These are phyloP conservation scores for Aspergillus sparsus DNA, from an alignment of 495 filamentous ascomycete species.

Conservation along the genomic window DNA sequence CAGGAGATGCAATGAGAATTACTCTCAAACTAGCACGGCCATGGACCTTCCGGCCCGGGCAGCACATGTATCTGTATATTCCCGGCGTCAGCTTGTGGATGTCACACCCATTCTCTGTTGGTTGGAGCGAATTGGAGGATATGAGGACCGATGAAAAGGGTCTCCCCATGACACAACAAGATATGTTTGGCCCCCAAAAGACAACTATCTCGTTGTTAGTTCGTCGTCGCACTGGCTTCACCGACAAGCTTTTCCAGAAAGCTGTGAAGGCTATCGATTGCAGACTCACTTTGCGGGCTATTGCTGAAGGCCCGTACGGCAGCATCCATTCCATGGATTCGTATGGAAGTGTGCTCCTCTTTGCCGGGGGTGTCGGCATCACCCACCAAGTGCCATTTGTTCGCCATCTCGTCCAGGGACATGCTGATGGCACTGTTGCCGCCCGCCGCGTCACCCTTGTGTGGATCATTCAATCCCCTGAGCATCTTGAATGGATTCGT, in stretches of 20 bases:
- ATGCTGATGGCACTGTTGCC: constrained; percentile 71
- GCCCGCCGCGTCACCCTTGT: constrained; percentile 79
- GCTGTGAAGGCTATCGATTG: constrained; percentile 45
- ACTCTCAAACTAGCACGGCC: constrained; percentile 77
- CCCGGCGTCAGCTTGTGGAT: constrained; percentile 74
- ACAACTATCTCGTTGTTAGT: constrained; percentile 76
- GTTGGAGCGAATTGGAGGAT: constrained; percentile 66
- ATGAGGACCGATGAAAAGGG: constrained; percentile 45
- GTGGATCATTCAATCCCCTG: constrained; percentile 87
- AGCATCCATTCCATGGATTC: constrained; percentile 80
- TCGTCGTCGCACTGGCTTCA: constrained; percentile 84
- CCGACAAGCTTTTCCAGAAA: constrained; percentile 72
- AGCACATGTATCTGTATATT: constrained; percentile 87
- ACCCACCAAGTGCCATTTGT: constrained; percentile 92
- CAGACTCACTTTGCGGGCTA: constrained; percentile 55
- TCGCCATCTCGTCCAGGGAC: constrained; percentile 73
- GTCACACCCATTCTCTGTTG: constrained; percentile 91
- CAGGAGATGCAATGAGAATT: constrained; percentile 79
- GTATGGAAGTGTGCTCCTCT: constrained; percentile 86
- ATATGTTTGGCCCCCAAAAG: constrained; percentile 42
- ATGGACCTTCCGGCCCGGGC: constrained; percentile 77
- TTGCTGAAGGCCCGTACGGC: constrained; percentile 87
- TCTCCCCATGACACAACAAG: constrained; percentile 39
- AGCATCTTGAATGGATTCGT: constrained; percentile 88
- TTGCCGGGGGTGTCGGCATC: constrained; percentile 91